Base-by-base conservation (phyloP, 129 eudicot species). In the Oenanthe sinensis region DNA sequence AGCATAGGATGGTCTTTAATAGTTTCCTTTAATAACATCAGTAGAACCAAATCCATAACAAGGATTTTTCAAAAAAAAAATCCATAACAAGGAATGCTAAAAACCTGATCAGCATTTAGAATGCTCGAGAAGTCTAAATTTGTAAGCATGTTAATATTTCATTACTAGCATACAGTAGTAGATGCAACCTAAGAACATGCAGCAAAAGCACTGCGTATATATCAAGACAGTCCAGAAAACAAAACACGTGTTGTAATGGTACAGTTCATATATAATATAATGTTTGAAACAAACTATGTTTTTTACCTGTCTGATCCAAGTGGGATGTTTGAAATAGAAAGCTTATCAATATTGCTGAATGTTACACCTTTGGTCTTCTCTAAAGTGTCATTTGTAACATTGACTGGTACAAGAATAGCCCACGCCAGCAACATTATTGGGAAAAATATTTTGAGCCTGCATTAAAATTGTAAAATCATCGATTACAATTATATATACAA, bases 381-480 rank as follows among this genome's bases (percentile, higher is more conserved):
- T 45, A 96, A 82, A 24, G 91, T 87, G 58, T 86, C 71, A 60
- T 96, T 96, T 68, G 99, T 96, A 85, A 84, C 88, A 82, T 96
- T 90, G 45, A 96, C 90, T 39, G 99, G 99, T 48, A 92, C 95
- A 75, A 96, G 88, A 75, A 96, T 52, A 69, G 94, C 89, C 85
- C 89, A 90, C 0, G 97, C 87, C 74, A 92, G 87, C 83, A 90
- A 44, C 69, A 93, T 88, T 80, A 96, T 79, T 9, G 99, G 99
- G 78, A 96, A 79, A 90, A 96, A 96, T 70, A 96, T 90, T 87
- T 96, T 96, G 19, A 96, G 87, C 40, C 99, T 92, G 97, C 86
- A 88, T 40, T 65, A 77, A 33, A 72, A n/a, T 60, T 43, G 76
- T 50, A 74, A 44, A 26, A 22, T 48, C 40, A 63, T 62, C 45